Base-by-base conservation (phyloP, 345 rosid genomes). In the Psidium friedrichsthalianum region DNA sequence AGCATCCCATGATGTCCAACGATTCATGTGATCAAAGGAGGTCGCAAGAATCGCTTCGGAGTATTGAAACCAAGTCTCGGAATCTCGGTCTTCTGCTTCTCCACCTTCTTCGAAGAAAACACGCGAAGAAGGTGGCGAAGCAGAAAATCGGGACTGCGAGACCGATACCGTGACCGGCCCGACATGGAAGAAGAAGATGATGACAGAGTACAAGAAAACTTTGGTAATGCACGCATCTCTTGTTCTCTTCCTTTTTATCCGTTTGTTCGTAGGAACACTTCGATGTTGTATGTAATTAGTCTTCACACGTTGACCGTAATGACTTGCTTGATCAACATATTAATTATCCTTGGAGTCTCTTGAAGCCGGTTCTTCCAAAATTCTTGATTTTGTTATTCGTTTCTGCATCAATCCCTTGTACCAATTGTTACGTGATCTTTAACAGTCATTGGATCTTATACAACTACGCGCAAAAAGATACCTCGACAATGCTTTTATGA, bases 331-430 rank as follows among this genome's bases (percentile, higher is more conserved):
- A 52, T 52, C 18, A 52, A 15, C 55, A 52, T 52, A 5, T n/a
- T 6, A 52, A 52, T 15, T 52, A 52, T 61, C 74, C 42, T 0
- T 6, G 5, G 40, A 29, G 40, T 29, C 42, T 7, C 74, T 59
- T 3, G 42, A 61, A 27, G 32, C 22, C 0, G 0, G 40, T 15
- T 29, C 74, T 29, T 29, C 14, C 32, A 20, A 16, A 27, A 0
- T 61, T 61, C 42, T 15, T 61, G 74, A 29, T 61, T 61, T 61
- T 61, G 42, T 61, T 61, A 10, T 61, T 21, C 42, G 0, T 29
- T 29, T 29, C 21, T 61, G 18, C 21, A 14, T 61, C 5, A 4
- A 61, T 61, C 3, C 74, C 32, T 61, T 29, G 22, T 8, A 49
- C 51, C 51, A 49, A 49, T 49, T 49, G 51, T 49, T 10, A 10